Percentiles rank a stretch among this genome's conserved stretches.
Evolutionary conservation across 2,329 filamentous ascomycete genomes (phyloP).

Genomic region (Colletotrichum simmondsii): DNA sequence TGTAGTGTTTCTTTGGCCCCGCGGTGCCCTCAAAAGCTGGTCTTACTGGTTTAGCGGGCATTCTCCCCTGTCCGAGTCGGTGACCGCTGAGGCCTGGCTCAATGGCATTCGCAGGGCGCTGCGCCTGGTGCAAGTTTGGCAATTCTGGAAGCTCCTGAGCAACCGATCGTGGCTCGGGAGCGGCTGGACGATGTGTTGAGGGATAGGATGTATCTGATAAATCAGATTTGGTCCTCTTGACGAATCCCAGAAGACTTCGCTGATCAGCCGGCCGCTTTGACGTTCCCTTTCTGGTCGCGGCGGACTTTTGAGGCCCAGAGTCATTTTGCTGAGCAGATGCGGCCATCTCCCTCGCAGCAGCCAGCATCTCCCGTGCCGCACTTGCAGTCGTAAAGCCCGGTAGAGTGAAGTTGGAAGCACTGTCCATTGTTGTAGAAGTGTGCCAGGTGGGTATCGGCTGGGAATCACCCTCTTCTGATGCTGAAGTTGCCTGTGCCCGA

Average conservation of each 20-base stretch:
- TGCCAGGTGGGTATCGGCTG: slow-evolving; percentile 15
- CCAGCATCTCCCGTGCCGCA: slow-evolving; percentile 58
- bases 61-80: slow-evolving; percentile 52
- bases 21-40: slow-evolving; percentile 38
- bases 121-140: slow-evolving; percentile 31
- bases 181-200: slow-evolving; percentile 16
- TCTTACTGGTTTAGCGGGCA: slow-evolving; percentile 47
- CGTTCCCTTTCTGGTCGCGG: slow-evolving; percentile 39
- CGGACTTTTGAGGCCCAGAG: slow-evolving; percentile 34
- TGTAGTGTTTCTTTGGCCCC: slow-evolving; percentile 58
- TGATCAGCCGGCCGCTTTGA: slow-evolving; percentile 51
- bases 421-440: slow-evolving; percentile 69
- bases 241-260: slow-evolving; percentile 54
- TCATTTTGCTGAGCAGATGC: slow-evolving; percentile 26
- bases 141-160: slow-evolving; percentile 26
- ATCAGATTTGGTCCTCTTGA: slow-evolving; percentile 40
- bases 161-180: slow-evolving; percentile 22
- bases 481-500: slow-evolving; percentile 7
- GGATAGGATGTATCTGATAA: background rate
- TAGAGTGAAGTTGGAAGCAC: slow-evolving; percentile 66
- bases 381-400: slow-evolving; percentile 73
- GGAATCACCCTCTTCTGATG: slow-evolving; percentile 5
- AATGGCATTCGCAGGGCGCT: slow-evolving; percentile 38
- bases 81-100: slow-evolving; percentile 48
- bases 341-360: slow-evolving; percentile 41